These are phyloP conservation scores for Podaxis sp. DNA, from an alignment of 768 basidiomycete genomes.

Conservation along the genomic window DNA sequence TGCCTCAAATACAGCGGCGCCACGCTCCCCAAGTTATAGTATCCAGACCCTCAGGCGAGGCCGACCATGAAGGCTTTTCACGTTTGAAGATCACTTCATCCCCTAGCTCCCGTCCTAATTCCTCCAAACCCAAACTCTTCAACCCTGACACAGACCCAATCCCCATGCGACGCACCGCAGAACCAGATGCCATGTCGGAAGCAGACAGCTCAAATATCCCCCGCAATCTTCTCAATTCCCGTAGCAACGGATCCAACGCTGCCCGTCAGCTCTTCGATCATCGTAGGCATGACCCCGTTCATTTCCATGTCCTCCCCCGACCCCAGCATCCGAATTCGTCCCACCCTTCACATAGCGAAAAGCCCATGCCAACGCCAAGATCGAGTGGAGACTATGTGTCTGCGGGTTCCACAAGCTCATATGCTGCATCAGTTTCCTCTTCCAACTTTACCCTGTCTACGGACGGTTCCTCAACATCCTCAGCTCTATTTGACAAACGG, in stretches of 20 bases:
- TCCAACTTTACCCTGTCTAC: conserved; percentile 76
- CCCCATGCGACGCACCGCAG: conserved; percentile 56
- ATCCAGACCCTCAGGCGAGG: conserved; percentile 39
- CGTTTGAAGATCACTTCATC: conserved; percentile 68
- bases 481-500: conserved; percentile 61
- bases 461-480: conserved; percentile 71
- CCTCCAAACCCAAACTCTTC: conserved; percentile 51
- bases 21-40: conserved; percentile 34
- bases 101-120: conserved; percentile 35
- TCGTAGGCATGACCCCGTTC: conserved; percentile 86
- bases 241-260: conserved; percentile 28
- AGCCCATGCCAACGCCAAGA: conserved; percentile 53
- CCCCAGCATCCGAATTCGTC: conserved; percentile 29
- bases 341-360: conserved; percentile 18
- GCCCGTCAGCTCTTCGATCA: conserved; percentile 80
- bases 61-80: conserved; percentile 73
- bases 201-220: conserved; percentile 49
- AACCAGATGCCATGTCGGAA: conserved; percentile 67
- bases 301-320: conserved; percentile 66
- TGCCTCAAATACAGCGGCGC: conserved; percentile 30
- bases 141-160: conserved; percentile 73
- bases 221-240: conserved; percentile 28
- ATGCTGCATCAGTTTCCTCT: conserved; percentile 65
- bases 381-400: conserved; percentile 70
- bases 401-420: conserved; percentile 73